Evolutionary conservation across 2,329 filamentous ascomycete species (phyloP).

Genomic region (Sclerotiophoma versabilis): DNA sequence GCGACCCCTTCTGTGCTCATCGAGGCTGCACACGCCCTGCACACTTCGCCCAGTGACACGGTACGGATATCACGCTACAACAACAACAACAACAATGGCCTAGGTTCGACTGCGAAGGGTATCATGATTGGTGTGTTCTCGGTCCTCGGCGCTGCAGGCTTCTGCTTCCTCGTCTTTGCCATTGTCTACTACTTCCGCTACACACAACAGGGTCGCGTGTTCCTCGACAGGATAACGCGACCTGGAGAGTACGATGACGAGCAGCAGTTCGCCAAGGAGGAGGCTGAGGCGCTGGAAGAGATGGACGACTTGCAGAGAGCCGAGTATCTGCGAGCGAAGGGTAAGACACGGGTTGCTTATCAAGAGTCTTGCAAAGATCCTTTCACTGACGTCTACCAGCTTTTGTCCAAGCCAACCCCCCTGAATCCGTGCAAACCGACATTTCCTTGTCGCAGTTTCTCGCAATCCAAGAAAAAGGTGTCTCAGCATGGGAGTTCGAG

Average conservation of each 20-base stretch:
- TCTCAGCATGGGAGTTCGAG: slow-evolving; percentile 99
- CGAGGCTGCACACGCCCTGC: slow-evolving; percentile 21
- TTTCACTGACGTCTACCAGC: slow-evolving; percentile 61
- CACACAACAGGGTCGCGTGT: slow-evolving; percentile 84
- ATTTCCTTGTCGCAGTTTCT: slow-evolving; percentile 97
- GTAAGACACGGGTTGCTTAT: slow-evolving; percentile 58
- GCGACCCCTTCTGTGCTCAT: slow-evolving; percentile 32
- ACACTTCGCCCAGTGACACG: slow-evolving; percentile 29
- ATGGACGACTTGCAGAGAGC: slow-evolving; percentile 94
- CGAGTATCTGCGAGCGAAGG: slow-evolving; percentile 94
- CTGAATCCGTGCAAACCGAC: slow-evolving; percentile 93
- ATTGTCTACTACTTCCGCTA: slow-evolving; percentile 94
- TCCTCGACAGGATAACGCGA: slow-evolving; percentile 89
- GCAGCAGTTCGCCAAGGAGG: slow-evolving; percentile 90
- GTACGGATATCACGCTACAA: slow-evolving; percentile 36
- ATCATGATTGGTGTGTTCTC: slow-evolving; percentile 95
- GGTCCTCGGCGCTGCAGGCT: slow-evolving; percentile 87
- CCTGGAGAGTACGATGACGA: slow-evolving; percentile 98
- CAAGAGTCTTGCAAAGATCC: not conserved
- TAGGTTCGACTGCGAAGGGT: slow-evolving; percentile 71
- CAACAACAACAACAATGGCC: slow-evolving; percentile 26
- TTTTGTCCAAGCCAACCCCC: slow-evolving; percentile 91
- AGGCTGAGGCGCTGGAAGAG: slow-evolving; percentile 89
- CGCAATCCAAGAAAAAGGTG: slow-evolving; percentile 98
- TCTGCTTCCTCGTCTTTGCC: slow-evolving; percentile 80